These are phyloP conservation scores for Trypanosoma lewisi DNA, from an alignment of 208 protist genomes.

Conservation along the genomic window DNA sequence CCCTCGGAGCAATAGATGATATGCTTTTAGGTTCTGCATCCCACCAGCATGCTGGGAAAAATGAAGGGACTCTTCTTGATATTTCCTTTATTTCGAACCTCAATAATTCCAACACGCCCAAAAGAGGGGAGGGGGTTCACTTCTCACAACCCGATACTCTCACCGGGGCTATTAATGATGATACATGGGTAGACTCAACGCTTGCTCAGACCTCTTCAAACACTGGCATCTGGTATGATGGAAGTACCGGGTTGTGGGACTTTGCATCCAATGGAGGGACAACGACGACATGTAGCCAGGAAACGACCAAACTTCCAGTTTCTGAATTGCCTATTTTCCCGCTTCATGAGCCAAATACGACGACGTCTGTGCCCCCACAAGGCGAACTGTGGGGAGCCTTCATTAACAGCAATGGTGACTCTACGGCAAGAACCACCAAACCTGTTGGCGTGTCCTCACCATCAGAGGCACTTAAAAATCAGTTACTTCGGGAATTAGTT, in stretches of 20 bases:
- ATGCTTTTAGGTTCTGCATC: constrained; percentile 1
- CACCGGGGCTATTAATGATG: neutral
- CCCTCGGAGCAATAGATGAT: neutral
- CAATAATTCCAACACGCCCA: neutral
- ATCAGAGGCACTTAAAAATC: constrained; percentile 22
- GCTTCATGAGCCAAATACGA: constrained; percentile 1
- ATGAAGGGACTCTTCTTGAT: neutral
- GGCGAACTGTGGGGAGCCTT: constrained; percentile 18
- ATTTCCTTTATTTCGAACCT: neutral
- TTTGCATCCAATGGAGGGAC: neutral
- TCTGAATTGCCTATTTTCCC: neutral
- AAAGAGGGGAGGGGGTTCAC: neutral
- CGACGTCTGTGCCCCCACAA: neutral
- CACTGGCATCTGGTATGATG: constrained; percentile 21
- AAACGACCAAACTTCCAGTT: neutral
- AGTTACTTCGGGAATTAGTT: constrained; percentile 23
- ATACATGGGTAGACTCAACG: constrained; percentile 15
- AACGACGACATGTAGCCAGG: neutral
- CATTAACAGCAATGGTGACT: neutral
- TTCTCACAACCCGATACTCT: constrained; percentile 8
- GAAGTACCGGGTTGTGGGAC: constrained; percentile 8
- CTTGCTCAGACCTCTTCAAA: neutral
- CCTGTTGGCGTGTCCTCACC: neutral
- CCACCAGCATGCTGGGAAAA: neutral
- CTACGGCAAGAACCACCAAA: neutral